Percentiles rank a stretch among this genome's conserved stretches.
These are phyloP conservation scores for Colletotrichum sp. DNA, from an alignment of 2,329 filamentous ascomycete species.

Conservation along the genomic window DNA sequence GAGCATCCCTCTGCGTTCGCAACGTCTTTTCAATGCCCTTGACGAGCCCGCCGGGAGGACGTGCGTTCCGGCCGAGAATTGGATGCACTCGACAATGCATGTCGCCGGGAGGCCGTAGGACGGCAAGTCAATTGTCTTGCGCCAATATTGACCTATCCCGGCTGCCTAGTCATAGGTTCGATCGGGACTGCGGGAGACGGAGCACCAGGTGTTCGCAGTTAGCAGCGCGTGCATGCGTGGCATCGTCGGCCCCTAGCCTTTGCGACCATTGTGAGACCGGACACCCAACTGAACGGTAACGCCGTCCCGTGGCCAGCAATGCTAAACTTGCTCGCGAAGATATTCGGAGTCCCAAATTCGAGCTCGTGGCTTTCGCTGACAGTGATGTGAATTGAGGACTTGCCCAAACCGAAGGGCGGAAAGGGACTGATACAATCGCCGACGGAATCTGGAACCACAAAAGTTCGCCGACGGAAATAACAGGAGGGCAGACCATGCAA, in stretches of 20 bases:
- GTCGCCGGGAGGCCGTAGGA: slow-evolving; percentile 66
- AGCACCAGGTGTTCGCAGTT: slow-evolving; percentile 64
- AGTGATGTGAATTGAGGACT: slow-evolving; percentile 62
- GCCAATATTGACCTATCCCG: slow-evolving; percentile 61
- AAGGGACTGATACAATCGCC: slow-evolving; percentile 52
- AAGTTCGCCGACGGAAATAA: slow-evolving; percentile 55
- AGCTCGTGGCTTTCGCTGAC: slow-evolving; percentile 64
- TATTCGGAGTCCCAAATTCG: slow-evolving; percentile 68
- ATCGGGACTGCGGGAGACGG: slow-evolving; percentile 60
- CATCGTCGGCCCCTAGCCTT: slow-evolving; percentile 51
- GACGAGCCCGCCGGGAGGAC: slow-evolving; percentile 61
- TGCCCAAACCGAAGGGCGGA: slow-evolving; percentile 54
- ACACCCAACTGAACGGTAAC: slow-evolving; percentile 59
- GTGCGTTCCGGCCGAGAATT: slow-evolving; percentile 63
- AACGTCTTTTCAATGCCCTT: slow-evolving; percentile 58
- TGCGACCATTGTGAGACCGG: slow-evolving; percentile 60
- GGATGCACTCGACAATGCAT: slow-evolving; percentile 67
- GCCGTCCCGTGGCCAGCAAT: slow-evolving; percentile 65
- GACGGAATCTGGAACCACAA: slow-evolving; percentile 33
- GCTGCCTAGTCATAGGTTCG: slow-evolving; percentile 66
- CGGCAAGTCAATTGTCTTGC: slow-evolving; percentile 62
- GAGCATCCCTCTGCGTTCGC: slow-evolving; percentile 60
- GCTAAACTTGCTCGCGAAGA: slow-evolving; percentile 68
- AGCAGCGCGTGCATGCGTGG: slow-evolving; percentile 63
- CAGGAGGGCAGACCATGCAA: slow-evolving; percentile 62